Base-by-base conservation (phyloP, 331 rosid species). In the Pyracantha coccinea region DNA sequence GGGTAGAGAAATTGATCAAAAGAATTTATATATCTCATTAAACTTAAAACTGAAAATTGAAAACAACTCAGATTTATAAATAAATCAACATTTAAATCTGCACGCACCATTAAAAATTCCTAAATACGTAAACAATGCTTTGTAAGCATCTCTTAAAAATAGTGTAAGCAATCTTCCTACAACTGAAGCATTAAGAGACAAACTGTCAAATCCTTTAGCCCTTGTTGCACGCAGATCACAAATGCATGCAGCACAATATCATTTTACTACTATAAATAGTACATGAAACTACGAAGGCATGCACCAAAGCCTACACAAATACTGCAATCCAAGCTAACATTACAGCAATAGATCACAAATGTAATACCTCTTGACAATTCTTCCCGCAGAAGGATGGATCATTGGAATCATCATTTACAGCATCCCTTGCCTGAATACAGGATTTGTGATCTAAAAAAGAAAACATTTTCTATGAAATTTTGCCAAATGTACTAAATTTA, bases 281-380 rank as follows among this genome's bases (percentile, higher is more conserved):
- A 17, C 8, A 17, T 61, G 59, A 27, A 27, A 41, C 28, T 25
- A 41, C 21, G 7, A 4, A 41, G 19, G 66, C 69, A 61, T 28
- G 60, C 31, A 73, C 60, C n/a, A 61, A 27, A 4, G 17, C 72
- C 58, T 4, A 27, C 24, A 69, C 21, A 54, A 25, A 57, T 50
- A 52, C 25, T 28, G 29, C 66, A 55, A 44, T 41, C 55, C 71
- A 32, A 63, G 80, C 47, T 59, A 77, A 31, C 55, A 68, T 68
- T 75, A 71, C 24, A 28, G 59, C 41, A 77, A 78, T 71, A 69
- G 68, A 69, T 75, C 64, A 62, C 19, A 50, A 33, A 54, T 66
- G 77, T 31, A 72, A 63, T 79, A 95, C 99, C 93, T 89, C 87
- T 81, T 82, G 86, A 74, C 99, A 95, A 66, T 71, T 83, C 86